Percentiles rank a stretch among this genome's conserved stretches.
Conservation (phyloP, 2,329 filamentous ascomycete genomes). For the Colletotrichum viniferum region DNA sequence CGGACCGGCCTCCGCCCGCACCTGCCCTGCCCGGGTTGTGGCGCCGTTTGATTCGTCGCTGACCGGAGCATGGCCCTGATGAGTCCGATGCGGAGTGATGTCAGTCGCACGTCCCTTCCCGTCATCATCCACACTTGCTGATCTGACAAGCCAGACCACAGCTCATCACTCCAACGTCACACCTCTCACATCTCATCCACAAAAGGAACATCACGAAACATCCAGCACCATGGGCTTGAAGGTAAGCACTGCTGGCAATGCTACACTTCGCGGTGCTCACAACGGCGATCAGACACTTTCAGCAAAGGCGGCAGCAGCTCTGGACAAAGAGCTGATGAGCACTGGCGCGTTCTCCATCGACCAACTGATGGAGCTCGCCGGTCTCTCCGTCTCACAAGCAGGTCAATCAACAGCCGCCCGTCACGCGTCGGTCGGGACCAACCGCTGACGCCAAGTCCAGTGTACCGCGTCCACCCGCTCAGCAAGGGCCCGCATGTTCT, state of each 20-base stretch:
- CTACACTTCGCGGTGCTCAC: background rate
- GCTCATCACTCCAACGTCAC: background rate
- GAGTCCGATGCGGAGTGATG: conserved; percentile 24
- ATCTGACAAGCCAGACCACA: background rate
- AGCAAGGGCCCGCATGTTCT: conserved; percentile 74
- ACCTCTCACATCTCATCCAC: background rate
- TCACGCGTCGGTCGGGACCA: background rate
- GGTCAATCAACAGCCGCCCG: conserved; percentile 49
- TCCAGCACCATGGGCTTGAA: conserved; percentile 21
- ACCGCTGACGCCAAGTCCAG: conserved; percentile 44
- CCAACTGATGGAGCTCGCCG: conserved; percentile 96
- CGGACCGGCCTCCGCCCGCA: background rate
- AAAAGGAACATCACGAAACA: background rate
- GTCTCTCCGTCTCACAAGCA: conserved; percentile 89
- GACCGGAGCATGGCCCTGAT: background rate
- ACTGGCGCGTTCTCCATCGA: conserved; percentile 88
- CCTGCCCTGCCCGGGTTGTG: background rate
- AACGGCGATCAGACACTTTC: conserved; percentile 73
- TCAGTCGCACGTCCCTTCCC: conserved; percentile 20
- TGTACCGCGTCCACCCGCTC: conserved; percentile 83
- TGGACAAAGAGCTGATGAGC: conserved; percentile 95
- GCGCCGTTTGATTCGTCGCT: conserved; percentile 7
- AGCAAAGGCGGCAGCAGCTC: conserved; percentile 83
- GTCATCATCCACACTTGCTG: background rate
- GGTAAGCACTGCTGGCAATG: conserved; percentile 23